These are phyloP conservation scores for Lumnitzera littorea DNA, from an alignment of 345 rosid species.

Conservation along the genomic window DNA sequence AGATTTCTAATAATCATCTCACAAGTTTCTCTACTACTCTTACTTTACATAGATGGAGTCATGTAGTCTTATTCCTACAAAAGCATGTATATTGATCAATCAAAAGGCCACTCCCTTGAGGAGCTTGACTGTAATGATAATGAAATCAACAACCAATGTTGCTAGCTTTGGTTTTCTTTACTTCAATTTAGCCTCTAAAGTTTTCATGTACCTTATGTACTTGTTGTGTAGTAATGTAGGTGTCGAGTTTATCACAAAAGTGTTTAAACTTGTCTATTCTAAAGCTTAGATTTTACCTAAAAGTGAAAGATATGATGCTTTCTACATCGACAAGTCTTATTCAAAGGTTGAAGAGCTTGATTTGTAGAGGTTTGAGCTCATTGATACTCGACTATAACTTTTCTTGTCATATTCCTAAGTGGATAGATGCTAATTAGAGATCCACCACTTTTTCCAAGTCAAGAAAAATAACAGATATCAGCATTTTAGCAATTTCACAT, in stretches of 20 bases:
- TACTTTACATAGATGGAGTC: conserved; percentile 59
- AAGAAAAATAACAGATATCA: conserved; percentile 47
- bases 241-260: conserved; percentile 45
- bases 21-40: conserved; percentile 38
- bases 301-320: conserved; percentile 49
- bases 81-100: conserved; percentile 56
- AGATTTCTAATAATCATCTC: conserved; percentile 38
- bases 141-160: conserved; percentile 66
- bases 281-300: conserved; percentile 59
- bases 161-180: background rate
- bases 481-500: conserved; percentile 39
- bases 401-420: too few species aligned
- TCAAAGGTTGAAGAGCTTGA: conserved; percentile 57
- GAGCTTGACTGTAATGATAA: conserved; percentile 76
- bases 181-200: background rate
- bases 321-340: conserved; percentile 41
- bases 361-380: conserved; percentile 40
- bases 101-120: conserved; percentile 40
- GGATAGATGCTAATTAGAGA: background rate
- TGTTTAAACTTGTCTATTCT: conserved; percentile 42
- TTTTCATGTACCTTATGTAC: background rate
- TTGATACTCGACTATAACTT: too few species aligned
- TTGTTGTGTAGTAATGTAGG: conserved; percentile 21
- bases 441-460: conserved; percentile 25
- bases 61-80: conserved; percentile 42